Evolutionary conservation across 345 rosid species (phyloP).

Genomic region (Syzygium aromaticum): DNA sequence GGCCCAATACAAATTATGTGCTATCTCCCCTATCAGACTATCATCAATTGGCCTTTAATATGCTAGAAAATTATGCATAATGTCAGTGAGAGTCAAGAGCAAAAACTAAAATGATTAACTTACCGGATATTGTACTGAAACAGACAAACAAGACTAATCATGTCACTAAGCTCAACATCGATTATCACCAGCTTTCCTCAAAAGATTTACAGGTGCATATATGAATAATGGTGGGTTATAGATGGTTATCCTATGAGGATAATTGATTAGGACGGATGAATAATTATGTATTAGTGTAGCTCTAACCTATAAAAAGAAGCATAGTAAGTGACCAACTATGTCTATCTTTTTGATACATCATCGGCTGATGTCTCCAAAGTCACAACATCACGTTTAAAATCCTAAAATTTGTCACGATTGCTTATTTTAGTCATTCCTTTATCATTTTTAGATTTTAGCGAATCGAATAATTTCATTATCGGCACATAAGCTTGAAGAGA

Average conservation of each 20-base stretch:
- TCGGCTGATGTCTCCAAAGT: background rate
- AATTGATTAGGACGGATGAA: background rate
- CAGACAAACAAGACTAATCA: background rate
- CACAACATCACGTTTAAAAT: background rate
- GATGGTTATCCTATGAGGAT: background rate
- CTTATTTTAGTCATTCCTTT: background rate
- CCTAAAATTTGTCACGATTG: background rate
- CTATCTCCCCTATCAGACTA: too few species aligned
- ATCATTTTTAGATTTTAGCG: background rate
- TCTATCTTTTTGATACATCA: background rate
- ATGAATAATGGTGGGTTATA: background rate
- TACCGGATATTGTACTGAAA: too few species aligned
- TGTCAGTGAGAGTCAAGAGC: fast-evolving
- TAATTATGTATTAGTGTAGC: background rate
- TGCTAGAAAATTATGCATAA: background rate
- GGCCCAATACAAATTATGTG: too few species aligned
- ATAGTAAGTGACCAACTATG: background rate
- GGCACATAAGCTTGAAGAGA: background rate
- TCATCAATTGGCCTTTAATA: too few species aligned
- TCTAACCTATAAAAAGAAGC: background rate
- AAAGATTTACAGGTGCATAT: background rate
- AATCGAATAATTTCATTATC: background rate
- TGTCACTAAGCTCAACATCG: background rate
- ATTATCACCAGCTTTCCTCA: background rate
- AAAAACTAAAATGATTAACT: background rate